A percentile compares a stretch with the other conserved stretches of the same genome.
These are phyloP conservation scores for Miscanthus sacchariflorus DNA, from an alignment of 202 grass and related monocot species.

Conservation along the genomic window DNA sequence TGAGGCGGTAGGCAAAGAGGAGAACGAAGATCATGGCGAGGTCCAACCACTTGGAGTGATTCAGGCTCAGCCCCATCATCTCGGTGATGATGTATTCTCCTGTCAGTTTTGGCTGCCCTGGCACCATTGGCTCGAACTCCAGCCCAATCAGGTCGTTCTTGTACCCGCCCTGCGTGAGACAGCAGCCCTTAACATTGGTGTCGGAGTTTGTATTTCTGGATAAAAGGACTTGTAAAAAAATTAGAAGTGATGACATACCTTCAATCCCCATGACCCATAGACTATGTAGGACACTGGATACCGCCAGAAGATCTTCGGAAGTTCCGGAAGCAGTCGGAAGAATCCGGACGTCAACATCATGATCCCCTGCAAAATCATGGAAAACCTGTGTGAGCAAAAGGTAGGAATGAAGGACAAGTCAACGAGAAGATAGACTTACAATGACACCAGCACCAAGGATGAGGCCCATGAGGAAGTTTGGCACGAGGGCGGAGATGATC, in stretches of 20 bases:
- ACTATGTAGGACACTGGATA: conserved; percentile 89
- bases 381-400: not conserved
- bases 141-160: conserved; percentile 94
- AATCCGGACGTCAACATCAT: conserved; percentile 99
- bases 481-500: conserved; percentile 92
- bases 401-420: not conserved
- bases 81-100: conserved; percentile 81
- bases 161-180: conserved; percentile 64
- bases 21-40: conserved; percentile 80
- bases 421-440: conserved; percentile 45
- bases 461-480: conserved; percentile 97
- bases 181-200: conserved; percentile 7
- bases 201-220: not conserved
- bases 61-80: conserved; percentile 71
- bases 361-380: conserved; percentile 65
- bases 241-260: conserved; percentile 49
- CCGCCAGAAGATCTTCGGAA: conserved; percentile 90
- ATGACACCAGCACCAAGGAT: conserved; percentile 92
- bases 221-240: not conserved
- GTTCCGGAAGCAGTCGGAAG: conserved; percentile 87
- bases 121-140: conserved; percentile 90
- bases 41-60: conserved; percentile 90
- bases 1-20: conserved; percentile 78
- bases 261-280: conserved; percentile 92
- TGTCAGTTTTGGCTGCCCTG: conserved; percentile 70